phyloP scores from a whole-genome alignment of 1,284 basidiomycete species.

The Malassezia obtusa region DNA sequence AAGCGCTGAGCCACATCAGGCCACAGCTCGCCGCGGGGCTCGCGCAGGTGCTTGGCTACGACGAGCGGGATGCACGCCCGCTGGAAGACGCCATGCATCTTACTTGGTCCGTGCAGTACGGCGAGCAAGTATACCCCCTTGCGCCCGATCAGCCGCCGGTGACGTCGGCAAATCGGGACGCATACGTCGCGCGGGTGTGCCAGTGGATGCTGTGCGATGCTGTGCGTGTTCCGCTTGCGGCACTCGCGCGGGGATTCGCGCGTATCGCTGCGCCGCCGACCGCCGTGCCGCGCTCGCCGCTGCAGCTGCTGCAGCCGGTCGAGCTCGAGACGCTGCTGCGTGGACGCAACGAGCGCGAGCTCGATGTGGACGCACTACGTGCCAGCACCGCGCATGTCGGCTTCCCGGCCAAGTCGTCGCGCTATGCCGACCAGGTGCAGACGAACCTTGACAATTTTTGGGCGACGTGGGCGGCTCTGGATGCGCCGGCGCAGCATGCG shows the following conservation, averaged over 20 bases:
- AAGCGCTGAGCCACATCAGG: conserved; percentile 20
- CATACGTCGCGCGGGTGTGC: conserved; percentile 10
- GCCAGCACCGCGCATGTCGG: conserved; percentile 16
- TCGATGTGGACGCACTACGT: conserved; percentile 23
- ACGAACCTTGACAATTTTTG: conserved; percentile 20
- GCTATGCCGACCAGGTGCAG: background rate
- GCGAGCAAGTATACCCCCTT: background rate
- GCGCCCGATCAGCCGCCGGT: background rate
- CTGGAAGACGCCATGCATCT: conserved; percentile 1
- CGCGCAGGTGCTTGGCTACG: conserved; percentile 16
- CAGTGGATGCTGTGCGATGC: background rate
- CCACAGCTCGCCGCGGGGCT: conserved; percentile 20
- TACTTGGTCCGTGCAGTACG: conserved; percentile 3
- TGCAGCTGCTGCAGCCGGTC: conserved; percentile 7
- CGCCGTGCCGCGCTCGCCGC: conserved; percentile 13
- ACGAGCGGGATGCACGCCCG: conserved; percentile 2
- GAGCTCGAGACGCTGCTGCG: conserved; percentile 5
- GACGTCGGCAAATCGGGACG: background rate
- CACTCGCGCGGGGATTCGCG: conserved; percentile 18
- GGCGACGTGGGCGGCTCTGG: conserved; percentile 19
- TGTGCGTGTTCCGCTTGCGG: conserved; percentile 9
- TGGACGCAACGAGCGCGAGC: conserved; percentile 13
- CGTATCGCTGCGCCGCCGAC: conserved; percentile 16
- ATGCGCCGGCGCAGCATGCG: conserved; percentile 18
- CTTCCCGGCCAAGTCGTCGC: conserved; percentile 6